Percentiles rank a stretch among this genome's conserved stretches.
phyloP scores from a whole-genome alignment of 805 yeast genomes.

The Maudiozyma saulgeensis region DNA sequence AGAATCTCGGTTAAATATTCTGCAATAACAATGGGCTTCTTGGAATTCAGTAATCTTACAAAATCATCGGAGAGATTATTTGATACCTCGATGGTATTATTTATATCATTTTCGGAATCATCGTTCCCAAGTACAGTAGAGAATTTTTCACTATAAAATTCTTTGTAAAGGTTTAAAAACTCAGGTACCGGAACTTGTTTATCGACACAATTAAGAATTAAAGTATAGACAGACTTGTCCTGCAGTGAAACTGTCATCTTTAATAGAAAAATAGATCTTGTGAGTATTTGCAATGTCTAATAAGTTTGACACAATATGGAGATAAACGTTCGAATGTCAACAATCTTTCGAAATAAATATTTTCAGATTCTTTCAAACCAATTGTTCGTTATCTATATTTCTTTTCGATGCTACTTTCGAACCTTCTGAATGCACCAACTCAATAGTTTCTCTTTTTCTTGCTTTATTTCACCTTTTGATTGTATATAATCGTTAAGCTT shows the following conservation, averaged over 20 bases:
- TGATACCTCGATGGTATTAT: constrained; percentile 4
- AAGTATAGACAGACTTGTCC: constrained; percentile 16
- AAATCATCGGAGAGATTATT: constrained; percentile 12
- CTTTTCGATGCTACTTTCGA: too few species aligned
- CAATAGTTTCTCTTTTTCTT: too few species aligned
- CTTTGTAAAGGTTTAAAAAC: constrained; percentile 26
- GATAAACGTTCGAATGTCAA: too few species aligned
- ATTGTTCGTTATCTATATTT: too few species aligned
- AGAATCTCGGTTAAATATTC: constrained; percentile 24
- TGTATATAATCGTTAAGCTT: too few species aligned
- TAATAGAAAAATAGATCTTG: not conserved
- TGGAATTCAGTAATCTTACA: constrained; percentile 14
- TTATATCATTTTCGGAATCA: constrained; percentile 4
- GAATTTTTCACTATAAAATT: constrained; percentile 25
- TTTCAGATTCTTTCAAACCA: too few species aligned
- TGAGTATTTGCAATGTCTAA: not conserved
- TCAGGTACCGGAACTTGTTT: constrained; percentile 21
- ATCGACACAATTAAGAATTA: constrained; percentile 23
- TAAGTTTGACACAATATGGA: too few species aligned
- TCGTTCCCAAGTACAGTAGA: constrained; percentile 12
- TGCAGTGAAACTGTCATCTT: constrained; percentile 8
- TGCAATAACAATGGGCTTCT: constrained; percentile 13
- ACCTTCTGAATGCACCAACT: too few species aligned
- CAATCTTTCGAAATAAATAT: too few species aligned
- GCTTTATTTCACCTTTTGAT: too few species aligned